Evolutionary conservation across 2,329 filamentous ascomycete genomes (phyloP).

Genomic region (Blastomyces silverae): DNA sequence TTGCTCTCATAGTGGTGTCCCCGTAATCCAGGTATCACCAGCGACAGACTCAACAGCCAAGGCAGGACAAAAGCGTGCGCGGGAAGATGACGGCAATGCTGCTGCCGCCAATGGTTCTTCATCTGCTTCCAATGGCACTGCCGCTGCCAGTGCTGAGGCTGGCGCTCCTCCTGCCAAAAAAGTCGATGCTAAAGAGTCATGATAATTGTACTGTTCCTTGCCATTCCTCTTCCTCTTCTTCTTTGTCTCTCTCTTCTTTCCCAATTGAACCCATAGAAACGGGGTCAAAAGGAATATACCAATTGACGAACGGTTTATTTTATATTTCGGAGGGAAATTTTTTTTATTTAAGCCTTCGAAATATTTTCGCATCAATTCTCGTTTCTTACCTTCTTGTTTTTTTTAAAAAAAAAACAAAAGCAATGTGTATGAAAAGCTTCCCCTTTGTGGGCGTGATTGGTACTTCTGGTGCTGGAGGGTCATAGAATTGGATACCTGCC

Average conservation of each 20-base stretch:
- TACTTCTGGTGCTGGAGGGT: neutral
- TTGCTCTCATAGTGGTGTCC: constrained; percentile 36
- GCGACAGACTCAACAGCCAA: constrained; percentile 15
- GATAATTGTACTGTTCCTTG: constrained; percentile 16
- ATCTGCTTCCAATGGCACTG: constrained; percentile 24
- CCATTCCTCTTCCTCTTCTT: neutral
- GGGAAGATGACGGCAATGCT: constrained; percentile 35
- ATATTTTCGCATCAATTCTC: neutral
- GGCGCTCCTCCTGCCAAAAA: constrained; percentile 45
- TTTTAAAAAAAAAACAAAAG: no score
- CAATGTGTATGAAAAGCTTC: no score
- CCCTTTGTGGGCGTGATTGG: constrained; percentile 1
- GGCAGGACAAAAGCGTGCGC: constrained; percentile 41
- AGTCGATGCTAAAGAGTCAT: constrained; percentile 41
- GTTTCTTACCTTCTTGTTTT: no score
- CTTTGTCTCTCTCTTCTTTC: neutral
- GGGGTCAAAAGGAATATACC: neutral
- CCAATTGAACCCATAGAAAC: neutral
- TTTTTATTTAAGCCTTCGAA: neutral
- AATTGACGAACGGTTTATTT: neutral
- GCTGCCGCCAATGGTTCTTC: neutral
- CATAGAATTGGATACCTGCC: neutral
- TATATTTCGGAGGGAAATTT: neutral
- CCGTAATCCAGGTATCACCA: constrained; percentile 33
- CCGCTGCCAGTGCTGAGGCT: constrained; percentile 20